These are phyloP conservation scores for Leccinellum albellum DNA, from an alignment of 768 basidiomycete species.

Conservation along the genomic window DNA sequence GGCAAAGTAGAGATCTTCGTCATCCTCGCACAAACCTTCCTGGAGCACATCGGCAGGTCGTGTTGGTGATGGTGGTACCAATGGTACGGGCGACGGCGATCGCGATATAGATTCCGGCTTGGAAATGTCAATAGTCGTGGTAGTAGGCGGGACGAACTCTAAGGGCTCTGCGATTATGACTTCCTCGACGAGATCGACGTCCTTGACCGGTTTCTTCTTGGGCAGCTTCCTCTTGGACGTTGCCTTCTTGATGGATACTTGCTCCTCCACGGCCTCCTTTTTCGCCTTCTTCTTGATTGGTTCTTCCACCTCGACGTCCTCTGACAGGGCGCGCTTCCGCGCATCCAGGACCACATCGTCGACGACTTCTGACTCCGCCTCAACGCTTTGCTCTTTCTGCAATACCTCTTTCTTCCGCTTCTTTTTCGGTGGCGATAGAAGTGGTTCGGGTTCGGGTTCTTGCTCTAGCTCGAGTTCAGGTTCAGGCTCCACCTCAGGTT, in stretches of 20 bases:
- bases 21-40: slow-evolving; percentile 70
- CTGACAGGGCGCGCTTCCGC: slow-evolving; percentile 46
- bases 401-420: slow-evolving; percentile 49
- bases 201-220: slow-evolving; percentile 35
- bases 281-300: slow-evolving; percentile 24
- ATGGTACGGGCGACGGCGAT: slow-evolving; percentile 50
- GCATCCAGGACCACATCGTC: slow-evolving; percentile 32
- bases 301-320: slow-evolving; percentile 36
- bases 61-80: slow-evolving; percentile 36
- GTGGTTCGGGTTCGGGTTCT: slow-evolving; percentile 33
- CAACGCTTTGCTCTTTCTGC: slow-evolving; percentile 35
- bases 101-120: slow-evolving; percentile 43
- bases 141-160: slow-evolving; percentile 46
- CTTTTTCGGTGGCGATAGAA: slow-evolving; percentile 51
- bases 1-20: slow-evolving; percentile 84
- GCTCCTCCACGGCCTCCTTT: slow-evolving; percentile 35
- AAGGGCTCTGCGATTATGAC: slow-evolving; percentile 49
- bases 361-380: slow-evolving; percentile 64
- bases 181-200: slow-evolving; percentile 40
- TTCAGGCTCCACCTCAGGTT: slow-evolving; percentile 28
- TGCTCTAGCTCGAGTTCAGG: slow-evolving; percentile 31
- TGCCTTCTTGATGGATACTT: slow-evolving; percentile 34
- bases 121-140: slow-evolving; percentile 49
- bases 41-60: slow-evolving; percentile 52
- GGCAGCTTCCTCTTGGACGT: slow-evolving; percentile 33